Evolutionary conservation across 2,329 filamentous ascomycete genomes (phyloP), one percentile per base, ranked within the genome.

Genomic region (Decorospora gaudefroyi): DNA sequence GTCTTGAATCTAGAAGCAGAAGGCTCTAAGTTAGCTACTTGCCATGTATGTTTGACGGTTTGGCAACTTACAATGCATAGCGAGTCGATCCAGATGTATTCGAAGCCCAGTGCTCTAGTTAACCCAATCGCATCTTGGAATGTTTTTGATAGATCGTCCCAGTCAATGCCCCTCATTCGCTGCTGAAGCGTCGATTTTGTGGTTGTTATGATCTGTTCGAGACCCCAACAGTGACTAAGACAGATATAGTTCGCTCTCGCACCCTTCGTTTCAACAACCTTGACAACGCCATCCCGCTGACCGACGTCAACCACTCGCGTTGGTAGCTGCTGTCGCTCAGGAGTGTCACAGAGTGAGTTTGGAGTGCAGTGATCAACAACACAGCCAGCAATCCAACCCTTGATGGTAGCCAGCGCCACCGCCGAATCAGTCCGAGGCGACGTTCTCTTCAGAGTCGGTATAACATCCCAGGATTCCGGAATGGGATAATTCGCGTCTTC

Each of bases 31-130:
- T 19, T 35, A 11, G 16, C 8, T 10, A 12, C 32, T 12, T 23
- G n/a, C n/a, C n/a, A n/a, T n/a, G n/a, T n/a, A n/a, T n/a, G n/a
- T 16, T 32, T 13, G 8, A 9, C 25, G 17, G 7, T 29, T 8
- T 33, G n/a, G n/a, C 37, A 25, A 32, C 6, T 4, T 8, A 53
- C 23, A 22, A 55, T 55, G 29, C 49, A 53, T 4, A 53, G 32
- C 1, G 31, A 34, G 34, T 64, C 61, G 15, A 62, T 62, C 61
- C 61, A 63, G 2, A 64, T 39, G 30, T 60, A 62, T 12, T 42
- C 27, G 8, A 59, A n/a, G 4, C 46, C 45, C 6, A 64, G 32
- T 11, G 30, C 38, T 2, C 23, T 10, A 3, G 25, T 37, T 3
- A 37, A 4, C 8, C 6, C n/a, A 3, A 37, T 23, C 8, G 34